Percentiles rank a stretch among this genome's conserved stretches.
These are phyloP conservation scores for Scutellaria galericulata DNA, from an alignment of 257 asterid genomes.

Conservation along the genomic window DNA sequence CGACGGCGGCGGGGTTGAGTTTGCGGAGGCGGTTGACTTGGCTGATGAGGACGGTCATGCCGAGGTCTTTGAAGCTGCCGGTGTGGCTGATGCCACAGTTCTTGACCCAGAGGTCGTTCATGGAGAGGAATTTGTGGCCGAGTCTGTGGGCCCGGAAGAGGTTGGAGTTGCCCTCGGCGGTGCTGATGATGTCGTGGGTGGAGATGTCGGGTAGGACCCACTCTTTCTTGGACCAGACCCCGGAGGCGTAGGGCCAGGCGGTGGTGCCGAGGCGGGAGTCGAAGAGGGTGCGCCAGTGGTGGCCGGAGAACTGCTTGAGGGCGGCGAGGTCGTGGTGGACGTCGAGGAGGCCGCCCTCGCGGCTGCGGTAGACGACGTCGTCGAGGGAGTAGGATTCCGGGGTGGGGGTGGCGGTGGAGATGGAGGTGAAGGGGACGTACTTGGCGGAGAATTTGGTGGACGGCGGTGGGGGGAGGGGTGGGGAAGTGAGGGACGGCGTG, in stretches of 20 bases:
- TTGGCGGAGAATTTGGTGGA: slow-evolving; percentile 54
- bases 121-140: slow-evolving; percentile 46
- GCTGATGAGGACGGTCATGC: slow-evolving; percentile 66
- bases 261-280: slow-evolving; percentile 69
- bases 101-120: slow-evolving; percentile 67
- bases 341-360: slow-evolving; percentile 66
- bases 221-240: slow-evolving; percentile 73
- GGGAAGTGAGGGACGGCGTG: slow-evolving; percentile 30
- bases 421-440: slow-evolving; percentile 62
- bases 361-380: slow-evolving; percentile 63
- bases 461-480: slow-evolving; percentile 32
- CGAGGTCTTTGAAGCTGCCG: slow-evolving; percentile 65
- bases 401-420: slow-evolving; percentile 44
- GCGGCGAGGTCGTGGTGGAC: slow-evolving; percentile 65
- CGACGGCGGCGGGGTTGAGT: slow-evolving; percentile 46
- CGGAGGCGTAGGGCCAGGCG: slow-evolving; percentile 70
- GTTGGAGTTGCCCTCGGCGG: slow-evolving; percentile 64
- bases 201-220: slow-evolving; percentile 62
- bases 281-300: slow-evolving; percentile 56
- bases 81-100: slow-evolving; percentile 71
- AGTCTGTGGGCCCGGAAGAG: slow-evolving; percentile 65
- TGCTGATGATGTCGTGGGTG: slow-evolving; percentile 57
- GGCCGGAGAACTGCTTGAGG: slow-evolving; percentile 57
- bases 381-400: slow-evolving; percentile 64
- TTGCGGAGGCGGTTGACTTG: slow-evolving; percentile 64